phyloP scores from a whole-genome alignment of 164 flowering plant genomes.

The Euptelea pleiosperma region DNA sequence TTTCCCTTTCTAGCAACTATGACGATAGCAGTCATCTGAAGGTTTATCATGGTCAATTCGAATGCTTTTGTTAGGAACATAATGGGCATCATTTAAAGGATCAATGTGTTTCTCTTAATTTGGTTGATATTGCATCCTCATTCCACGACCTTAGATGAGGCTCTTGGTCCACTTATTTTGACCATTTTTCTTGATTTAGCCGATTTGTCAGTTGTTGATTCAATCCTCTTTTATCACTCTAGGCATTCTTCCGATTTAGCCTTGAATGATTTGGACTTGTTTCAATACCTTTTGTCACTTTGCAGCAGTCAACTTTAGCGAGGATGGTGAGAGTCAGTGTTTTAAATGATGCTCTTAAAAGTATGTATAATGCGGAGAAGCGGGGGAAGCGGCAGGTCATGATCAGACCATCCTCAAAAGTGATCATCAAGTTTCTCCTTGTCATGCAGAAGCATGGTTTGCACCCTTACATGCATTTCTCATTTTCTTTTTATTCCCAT shows the following conservation, averaged over 20 bases:
- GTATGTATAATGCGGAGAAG: slow-evolving; percentile 77
- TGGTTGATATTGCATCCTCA: too few relatives aligned
- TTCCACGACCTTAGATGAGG: too few relatives aligned
- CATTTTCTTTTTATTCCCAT: background rate
- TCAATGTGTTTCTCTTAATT: too few relatives aligned
- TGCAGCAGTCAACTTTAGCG: slow-evolving; percentile 16
- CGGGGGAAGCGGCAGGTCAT: slow-evolving; percentile 67
- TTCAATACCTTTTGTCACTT: background rate
- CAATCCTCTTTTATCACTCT: too few relatives aligned
- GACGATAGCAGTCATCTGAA: too few relatives aligned
- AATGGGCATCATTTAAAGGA: too few relatives aligned
- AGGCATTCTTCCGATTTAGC: too few relatives aligned
- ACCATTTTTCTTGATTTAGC: background rate
- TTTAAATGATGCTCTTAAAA: slow-evolving; percentile 66
- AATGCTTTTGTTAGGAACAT: too few relatives aligned
- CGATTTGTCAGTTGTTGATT: too few relatives aligned
- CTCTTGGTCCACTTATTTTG: background rate
- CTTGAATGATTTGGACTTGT: background rate
- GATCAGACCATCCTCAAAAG: slow-evolving; percentile 77
- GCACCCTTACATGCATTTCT: background rate
- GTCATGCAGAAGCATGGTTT: slow-evolving; percentile 75
- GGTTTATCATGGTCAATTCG: too few relatives aligned
- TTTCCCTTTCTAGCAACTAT: too few relatives aligned
- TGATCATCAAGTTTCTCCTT: slow-evolving; percentile 58
- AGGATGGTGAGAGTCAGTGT: slow-evolving; percentile 66